Evolutionary conservation across 2,329 filamentous ascomycete species (phyloP).

Genomic region (Neofusicoccum ribis): DNA sequence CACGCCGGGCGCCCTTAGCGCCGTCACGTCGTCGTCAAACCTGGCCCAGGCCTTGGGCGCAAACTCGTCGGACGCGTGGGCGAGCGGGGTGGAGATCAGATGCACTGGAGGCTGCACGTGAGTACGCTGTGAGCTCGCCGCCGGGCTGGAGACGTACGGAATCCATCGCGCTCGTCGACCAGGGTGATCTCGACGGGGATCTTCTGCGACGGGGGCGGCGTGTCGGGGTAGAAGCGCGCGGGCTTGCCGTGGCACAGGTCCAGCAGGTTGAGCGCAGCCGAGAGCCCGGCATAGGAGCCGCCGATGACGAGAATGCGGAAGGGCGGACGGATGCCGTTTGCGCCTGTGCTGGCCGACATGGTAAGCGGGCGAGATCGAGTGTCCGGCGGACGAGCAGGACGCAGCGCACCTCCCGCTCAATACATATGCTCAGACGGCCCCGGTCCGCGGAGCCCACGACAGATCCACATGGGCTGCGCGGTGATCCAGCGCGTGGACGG

Average conservation of each 20-base stretch:
- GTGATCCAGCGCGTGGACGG: neutral
- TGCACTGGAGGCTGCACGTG: neutral
- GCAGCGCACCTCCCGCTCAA: neutral
- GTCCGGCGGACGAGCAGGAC: neutral
- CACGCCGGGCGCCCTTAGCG: constrained; percentile 1
- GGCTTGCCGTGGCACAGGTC: constrained; percentile 60
- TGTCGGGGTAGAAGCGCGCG: neutral
- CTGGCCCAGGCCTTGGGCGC: constrained; percentile 5
- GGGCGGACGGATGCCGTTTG: neutral
- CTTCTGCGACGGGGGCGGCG: constrained; percentile 43
- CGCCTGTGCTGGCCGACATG: neutral
- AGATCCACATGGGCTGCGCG: neutral
- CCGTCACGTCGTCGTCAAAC: neutral
- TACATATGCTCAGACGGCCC: neutral
- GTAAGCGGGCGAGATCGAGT: neutral
- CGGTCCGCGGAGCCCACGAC: neutral
- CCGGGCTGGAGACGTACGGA: constrained; percentile 66
- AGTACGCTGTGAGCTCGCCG: constrained; percentile 61
- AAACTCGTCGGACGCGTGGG: neutral
- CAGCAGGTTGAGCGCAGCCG: constrained; percentile 65
- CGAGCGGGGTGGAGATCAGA: neutral
- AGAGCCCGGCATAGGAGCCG: constrained; percentile 71
- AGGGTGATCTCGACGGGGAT: constrained; percentile 66
- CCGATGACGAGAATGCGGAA: constrained; percentile 63
- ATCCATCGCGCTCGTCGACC: constrained; percentile 80